Percentiles rank a stretch among this genome's conserved stretches.
These are phyloP conservation scores for Talaromyces nanjingensis DNA, from an alignment of 495 filamentous ascomycete genomes.

Conservation along the genomic window DNA sequence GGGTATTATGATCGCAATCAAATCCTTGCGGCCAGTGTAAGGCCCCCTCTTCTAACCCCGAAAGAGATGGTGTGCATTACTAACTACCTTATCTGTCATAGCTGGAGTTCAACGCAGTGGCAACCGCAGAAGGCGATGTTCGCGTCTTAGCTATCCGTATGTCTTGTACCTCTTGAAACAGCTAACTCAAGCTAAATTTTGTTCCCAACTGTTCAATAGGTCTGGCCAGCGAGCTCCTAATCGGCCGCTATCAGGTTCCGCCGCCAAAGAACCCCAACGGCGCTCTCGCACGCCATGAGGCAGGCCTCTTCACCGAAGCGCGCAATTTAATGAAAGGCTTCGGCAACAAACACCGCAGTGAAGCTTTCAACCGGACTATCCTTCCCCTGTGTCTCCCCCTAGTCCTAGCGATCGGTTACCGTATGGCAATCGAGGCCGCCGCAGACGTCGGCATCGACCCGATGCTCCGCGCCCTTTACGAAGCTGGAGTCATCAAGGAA, in stretches of 20 bases:
- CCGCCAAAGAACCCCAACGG: conserved; percentile 14
- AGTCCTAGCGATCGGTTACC: conserved; percentile 24
- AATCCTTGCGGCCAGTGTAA: conserved; percentile 21
- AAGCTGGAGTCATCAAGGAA: conserved; percentile 18
- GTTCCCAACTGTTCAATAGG: conserved; percentile 12
- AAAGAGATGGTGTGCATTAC: not conserved
- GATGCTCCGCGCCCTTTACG: conserved; percentile 20
- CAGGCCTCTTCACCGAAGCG: conserved; percentile 22
- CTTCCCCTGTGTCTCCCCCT: conserved; percentile 23
- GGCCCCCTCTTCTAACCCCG: conserved; percentile 2
- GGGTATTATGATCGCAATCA: conserved; percentile 19
- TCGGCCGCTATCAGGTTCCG: conserved; percentile 27
- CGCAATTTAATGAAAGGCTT: conserved; percentile 10
- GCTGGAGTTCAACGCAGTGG: conserved; percentile 15
- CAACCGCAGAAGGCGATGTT: conserved; percentile 19
- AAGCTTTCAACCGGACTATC: conserved; percentile 22
- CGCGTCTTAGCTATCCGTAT: conserved; percentile 19
- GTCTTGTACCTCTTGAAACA: conserved; percentile 3
- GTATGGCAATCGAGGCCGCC: conserved; percentile 28
- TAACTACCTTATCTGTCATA: not conserved
- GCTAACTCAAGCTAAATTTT: not conserved
- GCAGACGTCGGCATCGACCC: conserved; percentile 14
- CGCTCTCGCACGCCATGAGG: conserved; percentile 24
- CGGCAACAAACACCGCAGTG: conserved; percentile 16
- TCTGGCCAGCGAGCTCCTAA: conserved; percentile 29